Base-by-base conservation (phyloP, 108 stramenopile genomes). In the Cyclotella distinguenda region DNA sequence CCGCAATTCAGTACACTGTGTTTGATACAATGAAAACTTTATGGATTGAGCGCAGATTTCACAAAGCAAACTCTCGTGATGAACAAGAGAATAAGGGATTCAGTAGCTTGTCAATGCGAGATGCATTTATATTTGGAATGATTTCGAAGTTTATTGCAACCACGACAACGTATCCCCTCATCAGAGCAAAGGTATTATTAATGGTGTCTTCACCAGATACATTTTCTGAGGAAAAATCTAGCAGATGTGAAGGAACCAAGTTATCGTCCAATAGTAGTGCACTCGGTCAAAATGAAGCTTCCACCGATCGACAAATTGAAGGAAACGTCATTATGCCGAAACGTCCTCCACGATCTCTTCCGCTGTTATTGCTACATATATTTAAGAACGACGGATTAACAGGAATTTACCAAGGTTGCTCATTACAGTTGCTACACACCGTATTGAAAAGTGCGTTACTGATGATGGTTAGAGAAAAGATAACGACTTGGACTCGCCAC, bases 1-100 rank as follows among this genome's bases (percentile, higher is more conserved):
- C 96, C 22, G 84, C 95, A n/a, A 95, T 97, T 52, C 92, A 97
- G 66, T 93, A 91, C 62, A 94, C 97, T 12, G 81, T 90, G 38
- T 97, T 81, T 79, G 97, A 96, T 49, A 56, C 70, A 9, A 38
- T 93, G 2, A 96, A 95, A 69, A 45, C 33, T 43, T 15, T 53
- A 39, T 43, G 72, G 7, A 26, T 86, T 47, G 50, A 83, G 40
- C 60, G 52, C 28, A 39, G 60, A 33, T 4, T 13, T 15, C n/a
- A 32, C 34, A 46, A 49, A n/a, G 9, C 9, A 21, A 23, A 34
- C 26, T 34, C 15, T 12, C 72, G 15, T 16, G 39, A 44, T 16
- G 13, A 26, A 34, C 51, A 70, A 27, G 23, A 51, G 1, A 43
- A 36, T n/a, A 33, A 26, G 6, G 47, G 49, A 48, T 27, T 42